phyloP scores from a whole-genome alignment of 805 yeast genomes.

The Cyberlindnera mycetangii region DNA sequence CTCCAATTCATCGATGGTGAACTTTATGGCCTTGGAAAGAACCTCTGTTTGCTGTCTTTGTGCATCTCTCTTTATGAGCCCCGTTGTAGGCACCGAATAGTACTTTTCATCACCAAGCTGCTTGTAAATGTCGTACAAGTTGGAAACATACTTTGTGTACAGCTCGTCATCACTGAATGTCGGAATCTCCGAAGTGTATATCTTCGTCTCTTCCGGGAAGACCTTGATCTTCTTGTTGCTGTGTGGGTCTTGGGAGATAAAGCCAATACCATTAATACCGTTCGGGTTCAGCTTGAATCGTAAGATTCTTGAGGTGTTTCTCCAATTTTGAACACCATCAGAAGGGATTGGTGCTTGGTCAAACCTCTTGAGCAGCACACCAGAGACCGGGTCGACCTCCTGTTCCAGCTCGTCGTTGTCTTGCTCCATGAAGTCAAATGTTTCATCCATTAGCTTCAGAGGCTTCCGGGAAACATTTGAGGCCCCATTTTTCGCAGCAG shows the following conservation, averaged over 20 bases:
- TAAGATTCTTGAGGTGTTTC: conserved; percentile 33
- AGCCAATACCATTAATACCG: conserved; percentile 40
- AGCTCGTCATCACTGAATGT: conserved; percentile 38
- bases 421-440: conserved; percentile 22
- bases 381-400: conserved; percentile 28
- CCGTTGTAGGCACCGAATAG: conserved; percentile 40
- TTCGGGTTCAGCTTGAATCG: conserved; percentile 47
- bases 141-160: conserved; percentile 46
- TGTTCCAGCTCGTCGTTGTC: conserved; percentile 23
- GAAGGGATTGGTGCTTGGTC: conserved; percentile 35
- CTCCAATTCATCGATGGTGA: conserved; percentile 34
- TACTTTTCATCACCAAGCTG: conserved; percentile 42
- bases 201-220: conserved; percentile 39
- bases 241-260: conserved; percentile 31
- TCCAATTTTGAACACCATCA: conserved; percentile 32
- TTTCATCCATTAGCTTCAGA: conserved; percentile 21
- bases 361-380: conserved; percentile 30
- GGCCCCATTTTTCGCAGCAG: background rate
- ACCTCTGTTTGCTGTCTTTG: conserved; percentile 34
- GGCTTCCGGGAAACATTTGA: conserved; percentile 2
- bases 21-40: conserved; percentile 35
- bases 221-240: conserved; percentile 27
- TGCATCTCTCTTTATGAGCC: conserved; percentile 34
- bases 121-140: conserved; percentile 52
- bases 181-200: conserved; percentile 40